A percentile compares a stretch with the other conserved stretches of the same genome.
Evolutionary conservation across 192 early-diverging fungal species (phyloP).

Genomic region (Coemansia sp.): DNA sequence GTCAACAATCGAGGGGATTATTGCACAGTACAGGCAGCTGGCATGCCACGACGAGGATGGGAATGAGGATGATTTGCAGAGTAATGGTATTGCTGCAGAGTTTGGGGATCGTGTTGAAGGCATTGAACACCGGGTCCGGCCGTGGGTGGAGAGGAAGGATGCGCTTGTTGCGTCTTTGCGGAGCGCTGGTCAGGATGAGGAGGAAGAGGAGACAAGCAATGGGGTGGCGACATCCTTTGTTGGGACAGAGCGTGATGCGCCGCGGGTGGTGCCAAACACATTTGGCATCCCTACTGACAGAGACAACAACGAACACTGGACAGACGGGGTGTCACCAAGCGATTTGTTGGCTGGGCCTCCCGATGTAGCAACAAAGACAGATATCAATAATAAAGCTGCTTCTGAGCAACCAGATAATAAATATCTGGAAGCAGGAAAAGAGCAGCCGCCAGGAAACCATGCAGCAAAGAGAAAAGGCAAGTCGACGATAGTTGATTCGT

Average conservation of each 20-base stretch:
- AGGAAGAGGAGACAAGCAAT: neutral
- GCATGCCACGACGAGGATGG: neutral
- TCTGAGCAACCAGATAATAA: neutral
- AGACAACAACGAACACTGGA: neutral
- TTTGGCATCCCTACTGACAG: neutral
- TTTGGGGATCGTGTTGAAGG: constrained; percentile 5
- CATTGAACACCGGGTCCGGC: constrained; percentile 12
- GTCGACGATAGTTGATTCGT: neutral
- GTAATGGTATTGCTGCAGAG: neutral
- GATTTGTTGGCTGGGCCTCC: neutral
- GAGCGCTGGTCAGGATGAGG: neutral
- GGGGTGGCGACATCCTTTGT: neutral
- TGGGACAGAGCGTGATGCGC: neutral
- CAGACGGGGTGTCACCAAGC: neutral
- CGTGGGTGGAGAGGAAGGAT: constrained; percentile 38
- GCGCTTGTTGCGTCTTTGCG: constrained; percentile 13
- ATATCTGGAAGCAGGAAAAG: neutral
- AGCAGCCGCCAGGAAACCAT: constrained; percentile 16
- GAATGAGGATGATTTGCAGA: neutral
- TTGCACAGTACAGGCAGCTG: constrained; percentile 5
- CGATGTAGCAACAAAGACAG: neutral
- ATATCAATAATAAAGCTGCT: neutral
- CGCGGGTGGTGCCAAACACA: neutral
- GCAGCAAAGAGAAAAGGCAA: constrained; percentile 24
- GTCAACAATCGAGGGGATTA: constrained; percentile 32